These are phyloP conservation scores for Peterozyma xylosa DNA, from an alignment of 805 yeast species.

Conservation along the genomic window DNA sequence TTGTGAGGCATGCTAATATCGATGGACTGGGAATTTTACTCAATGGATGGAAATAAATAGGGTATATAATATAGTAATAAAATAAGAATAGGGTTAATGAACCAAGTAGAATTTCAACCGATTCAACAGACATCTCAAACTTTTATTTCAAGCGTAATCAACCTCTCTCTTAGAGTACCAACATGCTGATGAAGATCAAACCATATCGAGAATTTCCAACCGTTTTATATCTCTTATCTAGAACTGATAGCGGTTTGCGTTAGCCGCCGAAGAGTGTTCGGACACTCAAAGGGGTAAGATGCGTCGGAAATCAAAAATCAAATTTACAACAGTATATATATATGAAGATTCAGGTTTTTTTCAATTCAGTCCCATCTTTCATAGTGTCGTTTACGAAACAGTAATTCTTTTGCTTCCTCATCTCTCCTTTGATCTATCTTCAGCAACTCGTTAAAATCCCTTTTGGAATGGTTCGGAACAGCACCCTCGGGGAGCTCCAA, in stretches of 20 bases:
- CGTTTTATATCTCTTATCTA: too few relatives aligned
- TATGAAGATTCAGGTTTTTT: not conserved
- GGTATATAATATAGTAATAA: constrained; percentile 29
- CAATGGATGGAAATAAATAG: constrained; percentile 35
- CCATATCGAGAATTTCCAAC: too few relatives aligned
- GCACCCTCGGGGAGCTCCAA: constrained; percentile 13
- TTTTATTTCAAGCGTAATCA: too few relatives aligned
- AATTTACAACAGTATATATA: not conserved
- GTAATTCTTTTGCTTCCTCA: not conserved
- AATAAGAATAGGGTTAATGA: not conserved
- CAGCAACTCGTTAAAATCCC: not conserved
- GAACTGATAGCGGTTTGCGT: too few relatives aligned
- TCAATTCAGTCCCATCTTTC: not conserved
- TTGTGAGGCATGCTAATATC: constrained; percentile 28
- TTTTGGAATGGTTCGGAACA: constrained; percentile 6
- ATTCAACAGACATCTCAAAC: too few relatives aligned
- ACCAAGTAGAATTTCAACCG: not conserved
- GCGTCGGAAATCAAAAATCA: too few relatives aligned
- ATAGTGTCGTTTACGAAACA: constrained; percentile 4
- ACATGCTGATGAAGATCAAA: too few relatives aligned
- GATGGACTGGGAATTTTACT: constrained; percentile 44
- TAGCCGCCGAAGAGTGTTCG: too few relatives aligned
- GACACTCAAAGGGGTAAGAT: too few relatives aligned
- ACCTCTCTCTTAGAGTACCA: too few relatives aligned
- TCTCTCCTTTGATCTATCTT: not conserved